Percentiles rank a stretch among this genome's conserved stretches.
phyloP scores from a whole-genome alignment of 192 early-diverging fungal species.

The Entomortierella chlamydospora region DNA sequence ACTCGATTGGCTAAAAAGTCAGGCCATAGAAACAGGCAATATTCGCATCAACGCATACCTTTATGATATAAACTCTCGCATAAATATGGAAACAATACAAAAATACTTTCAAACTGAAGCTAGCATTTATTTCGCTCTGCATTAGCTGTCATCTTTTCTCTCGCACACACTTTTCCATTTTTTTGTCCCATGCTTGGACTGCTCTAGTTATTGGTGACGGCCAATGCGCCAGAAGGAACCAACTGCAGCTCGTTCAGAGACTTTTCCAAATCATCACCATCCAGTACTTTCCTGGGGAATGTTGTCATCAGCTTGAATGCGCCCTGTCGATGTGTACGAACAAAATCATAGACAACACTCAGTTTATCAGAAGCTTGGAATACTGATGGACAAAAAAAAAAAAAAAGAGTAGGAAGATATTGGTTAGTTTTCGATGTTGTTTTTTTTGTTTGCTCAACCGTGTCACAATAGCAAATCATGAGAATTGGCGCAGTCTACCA shows the following conservation, averaged over 20 bases:
- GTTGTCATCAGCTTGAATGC: constrained; percentile 75
- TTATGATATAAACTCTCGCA: too few relatives aligned
- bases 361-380: constrained; percentile 73
- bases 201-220: constrained; percentile 52
- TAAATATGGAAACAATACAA: too few relatives aligned
- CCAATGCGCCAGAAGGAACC: constrained; percentile 66
- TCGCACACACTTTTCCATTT: too few relatives aligned
- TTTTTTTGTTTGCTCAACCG: too few relatives aligned
- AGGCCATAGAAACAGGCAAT: too few relatives aligned
- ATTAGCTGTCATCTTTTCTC: too few relatives aligned
- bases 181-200: too few relatives aligned
- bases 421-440: too few relatives aligned
- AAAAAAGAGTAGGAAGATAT: neutral
- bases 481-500: constrained; percentile 3
- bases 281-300: constrained; percentile 81
- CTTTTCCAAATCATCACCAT: constrained; percentile 66
- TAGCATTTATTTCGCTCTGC: constrained; percentile 3
- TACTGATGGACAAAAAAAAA: constrained; percentile 37
- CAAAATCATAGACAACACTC: constrained; percentile 68
- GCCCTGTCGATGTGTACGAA: constrained; percentile 57
- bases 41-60: too few relatives aligned
- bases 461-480: neutral
- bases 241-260: constrained; percentile 77
- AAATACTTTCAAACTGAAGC: too few relatives aligned
- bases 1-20: too few relatives aligned